phyloP scores from a whole-genome alignment of 2,329 filamentous ascomycete genomes.

The Fusarium pilosicola region DNA sequence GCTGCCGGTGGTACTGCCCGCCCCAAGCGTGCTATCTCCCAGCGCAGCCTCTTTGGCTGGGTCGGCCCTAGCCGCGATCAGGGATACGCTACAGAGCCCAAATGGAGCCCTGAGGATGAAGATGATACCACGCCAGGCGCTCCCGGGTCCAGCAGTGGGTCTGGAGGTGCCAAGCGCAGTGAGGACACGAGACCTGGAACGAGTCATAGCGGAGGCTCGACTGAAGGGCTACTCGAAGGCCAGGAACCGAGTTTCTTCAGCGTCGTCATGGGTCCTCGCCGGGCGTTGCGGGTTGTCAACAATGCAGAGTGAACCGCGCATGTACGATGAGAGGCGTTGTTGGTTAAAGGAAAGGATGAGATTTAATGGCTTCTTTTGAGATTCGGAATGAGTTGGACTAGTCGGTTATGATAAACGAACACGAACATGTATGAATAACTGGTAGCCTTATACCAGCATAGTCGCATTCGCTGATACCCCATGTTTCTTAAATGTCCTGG shows the following conservation, averaged over 20 bases:
- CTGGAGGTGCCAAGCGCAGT: constrained; percentile 35
- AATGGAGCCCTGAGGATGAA: constrained; percentile 43
- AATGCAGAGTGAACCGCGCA: constrained; percentile 47
- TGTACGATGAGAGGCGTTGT: not conserved
- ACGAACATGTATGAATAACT: constrained; percentile 23
- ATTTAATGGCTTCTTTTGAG: not conserved
- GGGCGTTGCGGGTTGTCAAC: constrained; percentile 77
- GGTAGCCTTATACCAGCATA: not conserved
- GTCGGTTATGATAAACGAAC: constrained; percentile 23
- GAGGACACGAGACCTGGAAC: constrained; percentile 44
- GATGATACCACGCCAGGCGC: constrained; percentile 38
- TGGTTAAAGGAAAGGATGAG: not conserved
- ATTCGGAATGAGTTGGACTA: not conserved
- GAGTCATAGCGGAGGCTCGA: constrained; percentile 57
- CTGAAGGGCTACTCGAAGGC: constrained; percentile 60
- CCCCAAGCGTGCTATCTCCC: constrained; percentile 25
- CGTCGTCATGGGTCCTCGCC: constrained; percentile 73
- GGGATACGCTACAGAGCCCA: constrained; percentile 44
- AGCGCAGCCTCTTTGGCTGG: constrained; percentile 47
- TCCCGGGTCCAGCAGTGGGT: constrained; percentile 39
- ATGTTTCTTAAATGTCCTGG: not conserved
- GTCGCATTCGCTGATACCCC: constrained; percentile 42
- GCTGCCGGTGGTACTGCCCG: not conserved
- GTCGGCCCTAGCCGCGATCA: constrained; percentile 44
- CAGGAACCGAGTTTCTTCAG: constrained; percentile 78